These are phyloP conservation scores for Cercospora sp. DNA, from an alignment of 2,329 filamentous ascomycete species.

Conservation along the genomic window DNA sequence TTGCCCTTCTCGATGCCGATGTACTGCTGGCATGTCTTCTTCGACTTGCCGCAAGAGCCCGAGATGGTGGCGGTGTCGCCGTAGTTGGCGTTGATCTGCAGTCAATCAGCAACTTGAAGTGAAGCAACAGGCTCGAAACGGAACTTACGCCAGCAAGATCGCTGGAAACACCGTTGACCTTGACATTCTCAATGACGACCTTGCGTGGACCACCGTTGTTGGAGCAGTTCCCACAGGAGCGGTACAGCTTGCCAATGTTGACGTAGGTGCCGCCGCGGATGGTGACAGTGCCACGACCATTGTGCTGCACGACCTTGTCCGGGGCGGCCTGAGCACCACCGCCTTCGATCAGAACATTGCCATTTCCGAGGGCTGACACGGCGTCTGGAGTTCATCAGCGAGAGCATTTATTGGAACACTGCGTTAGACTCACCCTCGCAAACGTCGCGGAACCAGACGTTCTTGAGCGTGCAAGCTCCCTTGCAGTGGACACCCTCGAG, in stretches of 20 bases:
- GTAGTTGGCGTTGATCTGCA: slow-evolving; percentile 20
- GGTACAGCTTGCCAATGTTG: slow-evolving; percentile 52
- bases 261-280: slow-evolving; percentile 47
- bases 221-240: slow-evolving; percentile 54
- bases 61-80: slow-evolving; percentile 25
- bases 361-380: slow-evolving; percentile 41
- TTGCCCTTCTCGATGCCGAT: slow-evolving; percentile 21
- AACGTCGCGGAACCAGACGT: slow-evolving; percentile 49
- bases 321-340: slow-evolving; percentile 43
- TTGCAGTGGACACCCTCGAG: slow-evolving; percentile 55
- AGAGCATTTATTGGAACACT: neutral
- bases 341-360: slow-evolving; percentile 39
- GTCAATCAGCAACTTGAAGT: too few species aligned
- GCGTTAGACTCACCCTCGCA: slow-evolving; percentile 40
- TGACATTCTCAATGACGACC: slow-evolving; percentile 23
- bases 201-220: slow-evolving; percentile 29
- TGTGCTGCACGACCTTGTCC: slow-evolving; percentile 49
- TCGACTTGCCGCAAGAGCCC: slow-evolving; percentile 22
- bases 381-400: slow-evolving; percentile 31
- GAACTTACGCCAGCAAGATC: slow-evolving; percentile 24
- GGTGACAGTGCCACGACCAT: slow-evolving; percentile 43
- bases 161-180: slow-evolving; percentile 22
- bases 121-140: neutral
- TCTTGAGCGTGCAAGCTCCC: slow-evolving; percentile 50
- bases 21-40: slow-evolving; percentile 25